These are phyloP conservation scores for Aspergillus sclerotioniger DNA, from an alignment of 495 filamentous ascomycete genomes.

Conservation along the genomic window DNA sequence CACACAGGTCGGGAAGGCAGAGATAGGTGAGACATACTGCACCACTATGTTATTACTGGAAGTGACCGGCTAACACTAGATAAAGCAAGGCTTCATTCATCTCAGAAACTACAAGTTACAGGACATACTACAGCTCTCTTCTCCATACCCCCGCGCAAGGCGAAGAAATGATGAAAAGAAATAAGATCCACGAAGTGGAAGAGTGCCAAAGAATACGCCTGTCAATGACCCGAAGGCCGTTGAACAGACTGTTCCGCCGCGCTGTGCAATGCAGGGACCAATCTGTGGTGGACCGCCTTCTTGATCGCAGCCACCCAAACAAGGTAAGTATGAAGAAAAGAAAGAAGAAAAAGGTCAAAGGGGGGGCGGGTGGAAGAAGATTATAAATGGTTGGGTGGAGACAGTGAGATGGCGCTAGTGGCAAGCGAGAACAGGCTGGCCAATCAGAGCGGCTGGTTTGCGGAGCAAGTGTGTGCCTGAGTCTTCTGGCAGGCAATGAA, in stretches of 20 bases:
- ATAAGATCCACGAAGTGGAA: constrained; percentile 32
- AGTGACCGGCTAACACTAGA: too few species aligned
- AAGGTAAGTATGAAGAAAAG: constrained; percentile 75
- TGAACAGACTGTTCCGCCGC: constrained; percentile 64
- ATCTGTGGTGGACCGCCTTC: constrained; percentile 56
- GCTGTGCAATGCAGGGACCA: constrained; percentile 77
- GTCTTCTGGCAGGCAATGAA: constrained; percentile 1
- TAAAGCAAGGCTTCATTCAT: too few species aligned
- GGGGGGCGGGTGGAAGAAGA: constrained; percentile 6
- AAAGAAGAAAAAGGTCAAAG: constrained; percentile 40
- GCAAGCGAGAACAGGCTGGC: constrained; percentile 30
- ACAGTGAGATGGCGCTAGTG: constrained; percentile 18
- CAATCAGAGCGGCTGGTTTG: constrained; percentile 9
- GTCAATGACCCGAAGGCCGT: constrained; percentile 68
- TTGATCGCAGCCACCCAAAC: constrained; percentile 62
- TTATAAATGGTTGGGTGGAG: constrained; percentile 29
- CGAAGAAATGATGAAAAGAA: constrained; percentile 58
- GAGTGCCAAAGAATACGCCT: constrained; percentile 74
- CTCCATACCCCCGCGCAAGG: constrained; percentile 52
- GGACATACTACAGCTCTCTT: too few species aligned
- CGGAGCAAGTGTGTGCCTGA: constrained; percentile 1
- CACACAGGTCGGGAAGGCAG: too few species aligned
- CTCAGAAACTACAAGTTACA: too few species aligned
- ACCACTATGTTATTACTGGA: too few species aligned
- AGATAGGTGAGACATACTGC: too few species aligned